These are phyloP conservation scores for Typha latifolia DNA, from an alignment of 176 grass and related monocot species.

Conservation along the genomic window DNA sequence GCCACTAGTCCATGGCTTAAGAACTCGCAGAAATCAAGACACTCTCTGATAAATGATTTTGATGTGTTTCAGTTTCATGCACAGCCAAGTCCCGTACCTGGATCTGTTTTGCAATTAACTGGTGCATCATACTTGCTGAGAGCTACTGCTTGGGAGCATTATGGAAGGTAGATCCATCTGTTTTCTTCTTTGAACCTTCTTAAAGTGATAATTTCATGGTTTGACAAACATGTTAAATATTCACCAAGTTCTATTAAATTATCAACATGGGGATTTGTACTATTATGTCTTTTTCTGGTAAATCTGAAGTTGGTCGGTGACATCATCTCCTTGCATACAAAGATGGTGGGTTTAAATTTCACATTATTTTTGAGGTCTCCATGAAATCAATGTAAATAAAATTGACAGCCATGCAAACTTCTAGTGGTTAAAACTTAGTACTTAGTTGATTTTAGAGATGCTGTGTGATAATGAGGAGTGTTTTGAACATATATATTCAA, in stretches of 20 bases:
- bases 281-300: no score
- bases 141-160: constrained; percentile 90
- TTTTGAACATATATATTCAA: no score
- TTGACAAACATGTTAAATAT: not conserved
- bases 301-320: no score
- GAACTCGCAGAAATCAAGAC: constrained; percentile 27
- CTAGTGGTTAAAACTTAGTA: no score
- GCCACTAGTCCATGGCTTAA: constrained; percentile 31
- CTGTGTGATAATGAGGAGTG: no score
- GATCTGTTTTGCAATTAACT: constrained; percentile 78
- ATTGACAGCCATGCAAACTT: no score
- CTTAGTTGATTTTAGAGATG: no score
- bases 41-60: constrained; percentile 56
- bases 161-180: constrained; percentile 57
- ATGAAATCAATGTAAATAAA: no score
- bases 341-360: not conserved
- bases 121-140: constrained; percentile 72
- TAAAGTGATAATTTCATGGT: not conserved
- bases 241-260: no score
- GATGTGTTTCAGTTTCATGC: constrained; percentile 69
- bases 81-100: constrained; percentile 74
- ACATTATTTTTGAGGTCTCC: no score
- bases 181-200: constrained; percentile 19
- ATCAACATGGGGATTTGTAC: no score
- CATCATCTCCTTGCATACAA: no score